These are phyloP conservation scores for Trichoderma cornu-damae DNA, from an alignment of 2,329 filamentous ascomycete species.

Conservation along the genomic window DNA sequence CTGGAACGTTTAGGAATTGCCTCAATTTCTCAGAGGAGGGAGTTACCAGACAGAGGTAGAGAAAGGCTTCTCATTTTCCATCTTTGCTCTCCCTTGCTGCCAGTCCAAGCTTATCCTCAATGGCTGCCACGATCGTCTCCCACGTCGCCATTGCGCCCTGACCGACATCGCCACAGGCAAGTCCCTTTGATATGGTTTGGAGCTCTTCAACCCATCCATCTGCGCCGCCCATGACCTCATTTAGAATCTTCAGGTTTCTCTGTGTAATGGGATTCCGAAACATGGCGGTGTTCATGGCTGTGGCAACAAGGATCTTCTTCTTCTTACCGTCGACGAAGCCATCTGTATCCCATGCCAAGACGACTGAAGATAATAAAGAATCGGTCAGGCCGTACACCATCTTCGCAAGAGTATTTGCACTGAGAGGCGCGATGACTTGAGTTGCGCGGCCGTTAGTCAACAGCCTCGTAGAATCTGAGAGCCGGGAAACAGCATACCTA, in stretches of 20 bases:
- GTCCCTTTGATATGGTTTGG: constrained; percentile 64
- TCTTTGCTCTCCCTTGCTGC: neutral
- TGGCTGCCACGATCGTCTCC: constrained; percentile 63
- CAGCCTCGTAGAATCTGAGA: neutral
- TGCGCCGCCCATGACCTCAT: constrained; percentile 65
- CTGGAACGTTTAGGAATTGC: neutral
- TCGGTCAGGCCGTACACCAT: constrained; percentile 73
- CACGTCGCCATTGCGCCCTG: constrained; percentile 80
- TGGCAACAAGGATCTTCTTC: constrained; percentile 69
- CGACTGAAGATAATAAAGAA: constrained; percentile 65
- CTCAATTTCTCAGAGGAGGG: neutral
- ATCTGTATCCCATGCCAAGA: constrained; percentile 84
- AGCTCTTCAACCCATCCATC: constrained; percentile 59
- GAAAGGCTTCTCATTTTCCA: neutral
- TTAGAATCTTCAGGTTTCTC: constrained; percentile 63
- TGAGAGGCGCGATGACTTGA: constrained; percentile 72
- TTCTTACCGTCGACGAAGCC: constrained; percentile 51
- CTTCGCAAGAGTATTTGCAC: constrained; percentile 82
- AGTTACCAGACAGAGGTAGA: neutral
- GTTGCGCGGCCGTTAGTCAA: neutral
- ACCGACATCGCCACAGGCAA: constrained; percentile 83
- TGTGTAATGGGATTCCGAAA: constrained; percentile 78
- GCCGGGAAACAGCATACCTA: neutral
- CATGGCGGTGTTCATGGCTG: constrained; percentile 88
- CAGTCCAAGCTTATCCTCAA: constrained; percentile 49